Conservation (phyloP, 768 basidiomycete genomes). For the Russula ochroleuca region DNA sequence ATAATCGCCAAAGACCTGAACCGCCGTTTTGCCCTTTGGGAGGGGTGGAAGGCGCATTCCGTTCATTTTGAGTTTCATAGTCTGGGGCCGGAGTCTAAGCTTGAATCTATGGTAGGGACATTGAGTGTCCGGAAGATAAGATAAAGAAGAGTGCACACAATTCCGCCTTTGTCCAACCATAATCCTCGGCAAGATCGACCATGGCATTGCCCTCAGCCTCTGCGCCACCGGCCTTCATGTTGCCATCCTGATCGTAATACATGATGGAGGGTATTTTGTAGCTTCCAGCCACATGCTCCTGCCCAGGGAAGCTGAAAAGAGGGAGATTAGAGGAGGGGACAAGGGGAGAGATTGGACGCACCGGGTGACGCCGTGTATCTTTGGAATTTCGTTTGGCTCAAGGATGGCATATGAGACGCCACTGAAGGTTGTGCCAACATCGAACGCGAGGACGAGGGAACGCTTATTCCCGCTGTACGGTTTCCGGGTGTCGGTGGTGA, state of each 20-base stretch:
- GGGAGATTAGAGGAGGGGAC: not conserved
- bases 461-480: constrained; percentile 62
- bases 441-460: constrained; percentile 72
- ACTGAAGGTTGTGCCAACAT: constrained; percentile 79
- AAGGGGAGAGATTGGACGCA: constrained; percentile 32
- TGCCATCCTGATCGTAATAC: constrained; percentile 65
- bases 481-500: constrained; percentile 61
- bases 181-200: constrained; percentile 66
- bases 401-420: constrained; percentile 82
- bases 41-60: constrained; percentile 71
- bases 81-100: constrained; percentile 67
- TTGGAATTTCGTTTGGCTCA: constrained; percentile 75
- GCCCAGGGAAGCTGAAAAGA: constrained; percentile 64
- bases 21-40: constrained; percentile 60
- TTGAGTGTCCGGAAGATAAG: not conserved
- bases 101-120: constrained; percentile 54
- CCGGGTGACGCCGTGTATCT: constrained; percentile 79
- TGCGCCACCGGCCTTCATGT: constrained; percentile 68
- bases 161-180: constrained; percentile 71
- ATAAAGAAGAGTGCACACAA: constrained; percentile 47
- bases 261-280: constrained; percentile 78
- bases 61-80: constrained; percentile 81
- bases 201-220: constrained; percentile 64
- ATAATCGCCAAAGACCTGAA: constrained; percentile 78
- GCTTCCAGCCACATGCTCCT: constrained; percentile 82